Percentiles rank a stretch among this genome's conserved stretches.
phyloP scores from a whole-genome alignment of 495 filamentous ascomycete genomes.

The Parathielavia hyrcaniae region DNA sequence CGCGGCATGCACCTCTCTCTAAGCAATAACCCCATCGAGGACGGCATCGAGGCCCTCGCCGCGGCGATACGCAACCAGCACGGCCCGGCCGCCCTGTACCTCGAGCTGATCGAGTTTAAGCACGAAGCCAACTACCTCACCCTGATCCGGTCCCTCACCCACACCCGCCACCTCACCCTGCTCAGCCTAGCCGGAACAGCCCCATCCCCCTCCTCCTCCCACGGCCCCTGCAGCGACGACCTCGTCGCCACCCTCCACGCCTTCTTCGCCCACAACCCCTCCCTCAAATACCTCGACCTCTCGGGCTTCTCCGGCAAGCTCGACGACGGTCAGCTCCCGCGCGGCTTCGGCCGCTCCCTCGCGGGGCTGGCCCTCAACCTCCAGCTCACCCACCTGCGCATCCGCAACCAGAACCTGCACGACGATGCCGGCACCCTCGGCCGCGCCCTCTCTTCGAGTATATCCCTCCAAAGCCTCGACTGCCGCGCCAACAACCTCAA shows the following conservation, averaged over 20 bases:
- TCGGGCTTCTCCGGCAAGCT: conserved; percentile 85
- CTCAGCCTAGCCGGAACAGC: conserved; percentile 88
- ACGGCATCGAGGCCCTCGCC: conserved; percentile 61
- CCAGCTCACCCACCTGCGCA: conserved; percentile 64
- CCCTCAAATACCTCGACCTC: conserved; percentile 72
- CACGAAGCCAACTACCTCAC: conserved; percentile 69
- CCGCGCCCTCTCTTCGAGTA: conserved; percentile 27
- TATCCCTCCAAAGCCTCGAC: conserved; percentile 28
- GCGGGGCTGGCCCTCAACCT: conserved; percentile 69
- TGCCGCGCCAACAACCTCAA: conserved; percentile 42
- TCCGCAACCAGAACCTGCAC: conserved; percentile 55
- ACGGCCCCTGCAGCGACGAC: conserved; percentile 46
- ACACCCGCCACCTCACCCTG: conserved; percentile 65
- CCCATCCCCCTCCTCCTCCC: conserved; percentile 68
- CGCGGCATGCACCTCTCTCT: conserved; percentile 71
- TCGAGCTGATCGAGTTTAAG: conserved; percentile 80
- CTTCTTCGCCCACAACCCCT: conserved; percentile 73
- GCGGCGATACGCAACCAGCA: conserved; percentile 57
- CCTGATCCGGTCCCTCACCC: conserved; percentile 63
- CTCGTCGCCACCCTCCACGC: conserved; percentile 66
- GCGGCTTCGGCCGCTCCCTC: conserved; percentile 72
- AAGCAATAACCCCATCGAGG: conserved; percentile 75
- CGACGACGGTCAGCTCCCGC: conserved; percentile 78
- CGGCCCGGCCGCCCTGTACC: conserved; percentile 65
- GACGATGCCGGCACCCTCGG: conserved; percentile 48